These are phyloP conservation scores for Trametopsis cervina DNA, from an alignment of 768 basidiomycete species.

Conservation along the genomic window DNA sequence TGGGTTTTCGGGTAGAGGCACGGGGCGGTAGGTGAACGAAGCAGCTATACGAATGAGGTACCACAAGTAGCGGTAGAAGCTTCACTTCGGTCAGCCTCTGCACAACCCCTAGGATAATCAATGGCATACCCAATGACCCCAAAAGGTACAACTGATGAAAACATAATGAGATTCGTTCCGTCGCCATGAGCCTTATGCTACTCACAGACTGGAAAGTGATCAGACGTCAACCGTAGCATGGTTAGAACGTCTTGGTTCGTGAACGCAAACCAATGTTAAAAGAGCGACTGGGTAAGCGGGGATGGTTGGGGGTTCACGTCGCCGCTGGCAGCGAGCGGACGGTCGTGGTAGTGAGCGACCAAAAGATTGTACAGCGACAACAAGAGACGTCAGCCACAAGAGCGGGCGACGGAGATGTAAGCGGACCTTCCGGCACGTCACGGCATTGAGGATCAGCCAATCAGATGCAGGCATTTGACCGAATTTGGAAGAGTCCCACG, in stretches of 20 bases:
- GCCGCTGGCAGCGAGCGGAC: slow-evolving; percentile 15
- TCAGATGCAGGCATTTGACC: too few relatives aligned
- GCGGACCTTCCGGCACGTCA: too few relatives aligned
- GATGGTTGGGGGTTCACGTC: slow-evolving; percentile 4
- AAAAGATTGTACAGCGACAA: slow-evolving; percentile 1
- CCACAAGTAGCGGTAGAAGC: slow-evolving; percentile 94
- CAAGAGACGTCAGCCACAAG: not conserved
- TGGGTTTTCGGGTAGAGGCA: slow-evolving; percentile 84
- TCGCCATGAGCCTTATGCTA: slow-evolving; percentile 16
- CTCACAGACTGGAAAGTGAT: slow-evolving; percentile 88
- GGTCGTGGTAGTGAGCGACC: slow-evolving; percentile 12
- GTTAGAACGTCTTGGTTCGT: slow-evolving; percentile 14
- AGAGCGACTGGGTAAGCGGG: slow-evolving; percentile 11
- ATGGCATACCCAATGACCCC: slow-evolving; percentile 73
- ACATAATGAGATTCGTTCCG: slow-evolving; percentile 10
- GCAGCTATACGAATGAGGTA: slow-evolving; percentile 80
- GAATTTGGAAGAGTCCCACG: too few relatives aligned
- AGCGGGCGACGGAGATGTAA: too few relatives aligned
- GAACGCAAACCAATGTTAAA: slow-evolving; percentile 11
- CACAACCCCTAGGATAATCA: too few relatives aligned
- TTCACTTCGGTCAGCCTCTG: slow-evolving; percentile 22
- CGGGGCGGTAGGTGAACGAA: slow-evolving; percentile 76
- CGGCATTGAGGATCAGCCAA: too few relatives aligned
- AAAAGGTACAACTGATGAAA: slow-evolving; percentile 73
- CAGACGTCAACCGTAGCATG: slow-evolving; percentile 88